phyloP scores from a whole-genome alignment of 305 asterid species.

The Withania somnifera region DNA sequence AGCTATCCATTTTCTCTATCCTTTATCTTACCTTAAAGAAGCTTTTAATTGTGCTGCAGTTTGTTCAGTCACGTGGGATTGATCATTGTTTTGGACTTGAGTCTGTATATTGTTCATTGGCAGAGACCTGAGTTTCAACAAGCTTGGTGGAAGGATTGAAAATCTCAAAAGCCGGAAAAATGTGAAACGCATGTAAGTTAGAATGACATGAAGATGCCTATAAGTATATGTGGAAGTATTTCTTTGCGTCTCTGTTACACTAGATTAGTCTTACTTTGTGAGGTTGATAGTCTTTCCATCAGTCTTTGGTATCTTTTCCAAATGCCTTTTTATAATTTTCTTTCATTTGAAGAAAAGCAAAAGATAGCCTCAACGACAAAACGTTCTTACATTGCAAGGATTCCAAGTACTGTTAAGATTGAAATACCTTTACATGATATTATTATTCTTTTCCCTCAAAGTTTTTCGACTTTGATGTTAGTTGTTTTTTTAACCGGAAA shows the following conservation, averaged over 20 bases:
- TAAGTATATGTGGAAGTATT: not conserved
- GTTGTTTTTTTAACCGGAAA: not conserved
- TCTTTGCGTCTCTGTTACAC: not conserved
- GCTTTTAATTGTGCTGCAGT: not conserved
- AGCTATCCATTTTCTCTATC: not conserved
- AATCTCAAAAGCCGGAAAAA: conserved; percentile 7
- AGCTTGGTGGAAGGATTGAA: conserved; percentile 35
- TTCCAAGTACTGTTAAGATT: not conserved
- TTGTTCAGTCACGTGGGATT: not conserved
- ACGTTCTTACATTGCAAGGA: not conserved
- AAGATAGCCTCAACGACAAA: not conserved
- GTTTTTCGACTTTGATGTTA: not conserved
- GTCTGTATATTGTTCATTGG: not conserved
- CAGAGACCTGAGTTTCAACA: conserved; percentile 56
- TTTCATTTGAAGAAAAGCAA: not conserved
- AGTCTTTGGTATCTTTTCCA: not conserved
- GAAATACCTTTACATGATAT: not conserved
- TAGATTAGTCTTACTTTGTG: not conserved
- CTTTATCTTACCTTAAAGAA: not conserved
- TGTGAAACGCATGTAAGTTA: conserved; percentile 19
- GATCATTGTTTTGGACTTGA: not conserved
- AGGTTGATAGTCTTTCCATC: not conserved
- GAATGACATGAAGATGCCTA: not conserved
- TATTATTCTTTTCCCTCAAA: not conserved
- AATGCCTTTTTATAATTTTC: not conserved